Conservation (phyloP, 306 rosid species). For the Carpinus fangiana region DNA sequence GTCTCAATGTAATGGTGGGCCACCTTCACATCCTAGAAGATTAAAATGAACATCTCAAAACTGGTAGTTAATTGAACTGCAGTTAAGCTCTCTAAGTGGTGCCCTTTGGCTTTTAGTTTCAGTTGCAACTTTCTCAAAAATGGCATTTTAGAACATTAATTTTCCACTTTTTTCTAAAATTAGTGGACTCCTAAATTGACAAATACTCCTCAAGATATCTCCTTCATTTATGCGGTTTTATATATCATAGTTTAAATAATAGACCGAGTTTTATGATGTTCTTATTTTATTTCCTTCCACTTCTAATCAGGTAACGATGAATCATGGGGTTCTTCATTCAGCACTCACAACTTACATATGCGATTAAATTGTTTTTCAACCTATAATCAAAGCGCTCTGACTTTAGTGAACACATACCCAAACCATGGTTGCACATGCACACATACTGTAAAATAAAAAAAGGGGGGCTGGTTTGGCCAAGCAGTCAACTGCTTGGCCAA, state of each 20-base stretch:
- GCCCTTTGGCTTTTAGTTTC: not conserved
- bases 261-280: not conserved
- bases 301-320: not conserved
- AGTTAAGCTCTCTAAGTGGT: not conserved
- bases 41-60: not conserved
- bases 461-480: conserved; percentile 50
- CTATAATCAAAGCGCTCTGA: not conserved
- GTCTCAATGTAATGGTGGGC: not conserved
- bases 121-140: not conserved
- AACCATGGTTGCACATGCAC: not conserved
- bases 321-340: not conserved
- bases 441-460: conserved; percentile 22
- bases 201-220: not conserved
- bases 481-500: conserved; percentile 41
- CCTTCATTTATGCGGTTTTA: not conserved
- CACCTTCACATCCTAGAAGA: not conserved
- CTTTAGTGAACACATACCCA: not conserved
- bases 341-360: not conserved
- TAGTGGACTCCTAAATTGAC: not conserved
- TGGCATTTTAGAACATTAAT: not conserved
- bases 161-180: not conserved
- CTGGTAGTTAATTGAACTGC: not conserved
- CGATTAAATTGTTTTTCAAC: not conserved
- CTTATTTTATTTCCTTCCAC: not conserved
- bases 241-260: not conserved